Conservation (phyloP, 768 basidiomycete species). For the Panaeolus papilionaceus region DNA sequence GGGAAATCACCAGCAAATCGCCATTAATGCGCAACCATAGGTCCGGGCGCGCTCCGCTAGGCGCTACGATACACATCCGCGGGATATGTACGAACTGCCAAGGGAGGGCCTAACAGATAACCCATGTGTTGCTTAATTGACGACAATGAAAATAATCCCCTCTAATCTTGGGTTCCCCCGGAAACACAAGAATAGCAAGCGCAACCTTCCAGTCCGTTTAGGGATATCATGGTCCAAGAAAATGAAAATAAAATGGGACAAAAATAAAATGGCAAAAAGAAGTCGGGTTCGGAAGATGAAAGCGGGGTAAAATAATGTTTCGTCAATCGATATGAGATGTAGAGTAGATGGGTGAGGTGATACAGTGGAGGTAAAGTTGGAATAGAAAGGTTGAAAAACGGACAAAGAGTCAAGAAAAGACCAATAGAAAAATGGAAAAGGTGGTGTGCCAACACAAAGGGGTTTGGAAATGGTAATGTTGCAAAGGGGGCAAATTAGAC, state of each 20-base stretch:
- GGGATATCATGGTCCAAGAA: constrained; percentile 19
- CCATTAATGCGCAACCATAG: constrained; percentile 6
- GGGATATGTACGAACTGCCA: constrained; percentile 1
- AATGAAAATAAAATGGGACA: constrained; percentile 17
- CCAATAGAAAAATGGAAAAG: constrained; percentile 11
- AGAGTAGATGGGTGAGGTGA: constrained; percentile 3
- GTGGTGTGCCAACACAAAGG: constrained; percentile 6
- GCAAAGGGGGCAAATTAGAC: constrained; percentile 13
- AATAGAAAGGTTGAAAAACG: constrained; percentile 17
- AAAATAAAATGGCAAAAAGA: constrained; percentile 16
- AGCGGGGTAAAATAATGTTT: constrained; percentile 20
- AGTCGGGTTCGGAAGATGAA: constrained; percentile 24
- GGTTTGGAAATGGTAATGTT: constrained; percentile 5
- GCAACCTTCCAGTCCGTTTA: constrained; percentile 19
- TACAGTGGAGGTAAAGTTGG: constrained; percentile 11
- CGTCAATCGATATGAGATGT: constrained; percentile 16
- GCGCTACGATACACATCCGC: constrained; percentile 4
- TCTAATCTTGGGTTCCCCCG: constrained; percentile 12
- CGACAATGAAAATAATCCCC: constrained; percentile 8
- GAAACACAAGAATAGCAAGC: constrained; percentile 14
- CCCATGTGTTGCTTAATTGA: constrained; percentile 10
- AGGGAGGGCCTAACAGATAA: constrained; percentile 8
- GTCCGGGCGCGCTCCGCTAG: constrained; percentile 10
- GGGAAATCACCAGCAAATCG: not conserved
- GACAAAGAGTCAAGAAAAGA: constrained; percentile 20